Base-by-base conservation (phyloP, 2,329 filamentous ascomycete species). In the Aspergillus pseudoglaucus region DNA sequence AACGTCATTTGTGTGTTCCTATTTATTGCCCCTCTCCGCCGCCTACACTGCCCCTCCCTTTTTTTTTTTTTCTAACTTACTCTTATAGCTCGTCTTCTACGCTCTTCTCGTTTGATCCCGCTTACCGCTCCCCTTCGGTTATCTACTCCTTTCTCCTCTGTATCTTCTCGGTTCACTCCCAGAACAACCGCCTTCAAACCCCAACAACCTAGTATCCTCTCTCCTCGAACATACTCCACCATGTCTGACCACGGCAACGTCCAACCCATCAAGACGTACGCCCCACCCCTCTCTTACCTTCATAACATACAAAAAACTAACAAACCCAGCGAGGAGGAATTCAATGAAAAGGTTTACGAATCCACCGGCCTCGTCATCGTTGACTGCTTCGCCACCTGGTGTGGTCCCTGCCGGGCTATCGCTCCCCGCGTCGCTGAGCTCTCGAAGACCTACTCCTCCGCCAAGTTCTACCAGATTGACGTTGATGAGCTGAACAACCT, bases 241-340 rank as follows among this genome's bases (percentile, higher is more conserved):
- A 62, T 59, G 58, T 47, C 63, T 39, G 37, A 39, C 20, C 63
- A 67, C 56, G 65, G 64, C 53, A 67, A 66, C 46, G 65, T 67
- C n/a, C 57, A 58, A 47, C 55, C 63, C 47, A 58, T 68, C 12
- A 65, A 67, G 58, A 66, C 65, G 65, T 68, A 55, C 49, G 58
- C 20, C 8, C 41, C 22, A 2, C 7, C n/a, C 6, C 14, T n/a
- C n/a, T 4, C 6, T 5, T 22, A 4, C 9, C 37, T 17, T 15
- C 3, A 33, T n/a, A 33, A 44, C 10, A 44, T 30, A 38, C 22
- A 33, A 17, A 20, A 20, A 32, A 33, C 47, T 49, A 49, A 47
- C 12, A 51, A 47, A 49, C 83, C 79, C 58, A 82, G 79, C 65
- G 66, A 74, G 41, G 81, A 82, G 47, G 88, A 82, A 67, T 74